These are phyloP conservation scores for Fereydounia khargensis DNA, from an alignment of 1,284 basidiomycete species.

Conservation along the genomic window DNA sequence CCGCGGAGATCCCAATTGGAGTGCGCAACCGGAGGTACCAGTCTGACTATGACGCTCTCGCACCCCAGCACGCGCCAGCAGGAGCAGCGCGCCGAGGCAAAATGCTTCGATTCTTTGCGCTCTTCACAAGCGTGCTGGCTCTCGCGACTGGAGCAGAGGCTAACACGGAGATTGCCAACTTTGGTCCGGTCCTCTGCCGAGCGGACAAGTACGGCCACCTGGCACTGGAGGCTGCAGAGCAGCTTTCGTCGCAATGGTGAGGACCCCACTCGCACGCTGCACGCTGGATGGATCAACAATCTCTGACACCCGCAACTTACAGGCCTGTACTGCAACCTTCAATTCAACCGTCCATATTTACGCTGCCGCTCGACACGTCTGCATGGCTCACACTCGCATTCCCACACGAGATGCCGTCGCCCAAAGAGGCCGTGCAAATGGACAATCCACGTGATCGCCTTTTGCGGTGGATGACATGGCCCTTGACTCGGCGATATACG, in stretches of 20 bases:
- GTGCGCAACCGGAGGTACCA: too few species aligned
- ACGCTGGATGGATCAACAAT: too few species aligned
- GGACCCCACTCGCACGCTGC: neutral
- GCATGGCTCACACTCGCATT: too few species aligned
- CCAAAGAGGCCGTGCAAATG: too few species aligned
- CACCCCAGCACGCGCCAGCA: neutral
- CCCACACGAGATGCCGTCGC: too few species aligned
- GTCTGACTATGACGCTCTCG: neutral
- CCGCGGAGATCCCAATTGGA: too few species aligned
- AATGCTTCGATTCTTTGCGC: constrained; percentile 25
- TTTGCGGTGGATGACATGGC: too few species aligned
- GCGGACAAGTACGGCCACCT: constrained; percentile 39
- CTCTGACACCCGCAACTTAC: too few species aligned
- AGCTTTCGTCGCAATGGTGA: constrained; percentile 28
- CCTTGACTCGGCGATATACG: too few species aligned
- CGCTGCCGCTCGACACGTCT: neutral
- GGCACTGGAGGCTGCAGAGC: constrained; percentile 31
- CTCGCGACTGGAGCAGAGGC: constrained; percentile 12
- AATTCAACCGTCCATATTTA: constrained; percentile 7
- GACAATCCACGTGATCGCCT: too few species aligned
- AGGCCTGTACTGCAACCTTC: constrained; percentile 14
- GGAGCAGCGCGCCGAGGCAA: constrained; percentile 2
- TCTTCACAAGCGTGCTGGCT: constrained; percentile 10
- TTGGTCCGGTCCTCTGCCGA: constrained; percentile 32
- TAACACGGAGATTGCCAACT: constrained; percentile 37